A percentile compares a stretch with the other conserved stretches of the same genome.
phyloP scores from a whole-genome alignment of 2,329 filamentous ascomycete genomes.

The Plectosphaerella cucumerina region DNA sequence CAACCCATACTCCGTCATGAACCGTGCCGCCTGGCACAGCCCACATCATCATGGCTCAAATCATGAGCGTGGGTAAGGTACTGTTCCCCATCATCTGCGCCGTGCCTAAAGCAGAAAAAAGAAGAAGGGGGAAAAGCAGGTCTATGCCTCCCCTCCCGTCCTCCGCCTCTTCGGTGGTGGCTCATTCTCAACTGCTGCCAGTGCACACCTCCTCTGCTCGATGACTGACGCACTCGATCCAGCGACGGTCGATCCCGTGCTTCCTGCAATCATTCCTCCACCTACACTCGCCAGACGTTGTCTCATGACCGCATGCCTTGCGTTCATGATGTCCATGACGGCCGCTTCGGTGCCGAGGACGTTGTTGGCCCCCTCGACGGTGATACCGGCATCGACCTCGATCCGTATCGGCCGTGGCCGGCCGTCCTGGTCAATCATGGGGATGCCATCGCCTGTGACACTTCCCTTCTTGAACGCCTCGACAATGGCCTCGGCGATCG shows the following conservation, averaged over 20 bases:
- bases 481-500: constrained; percentile 40
- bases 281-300: constrained; percentile 10
- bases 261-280: neutral
- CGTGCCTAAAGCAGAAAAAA: neutral
- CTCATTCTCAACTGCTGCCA: constrained; percentile 1
- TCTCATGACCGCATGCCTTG: constrained; percentile 17
- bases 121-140: neutral
- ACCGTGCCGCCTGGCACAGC: too few species aligned
- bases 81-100: too few species aligned
- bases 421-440: constrained; percentile 42
- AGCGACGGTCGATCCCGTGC: too few species aligned
- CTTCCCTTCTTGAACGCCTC: constrained; percentile 38
- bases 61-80: too few species aligned
- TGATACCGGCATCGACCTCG: constrained; percentile 40
- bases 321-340: constrained; percentile 21
- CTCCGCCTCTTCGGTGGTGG: constrained; percentile 4
- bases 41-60: too few species aligned
- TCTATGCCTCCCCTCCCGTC: neutral
- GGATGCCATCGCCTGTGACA: constrained; percentile 31
- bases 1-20: too few species aligned
- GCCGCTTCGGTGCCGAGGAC: constrained; percentile 31
- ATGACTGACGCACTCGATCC: constrained; percentile 2
- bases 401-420: constrained; percentile 35
- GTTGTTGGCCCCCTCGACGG: constrained; percentile 39
- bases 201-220: constrained; percentile 12